Base-by-base conservation (phyloP, 257 asterid genomes). In the Handroanthus guayacan region DNA sequence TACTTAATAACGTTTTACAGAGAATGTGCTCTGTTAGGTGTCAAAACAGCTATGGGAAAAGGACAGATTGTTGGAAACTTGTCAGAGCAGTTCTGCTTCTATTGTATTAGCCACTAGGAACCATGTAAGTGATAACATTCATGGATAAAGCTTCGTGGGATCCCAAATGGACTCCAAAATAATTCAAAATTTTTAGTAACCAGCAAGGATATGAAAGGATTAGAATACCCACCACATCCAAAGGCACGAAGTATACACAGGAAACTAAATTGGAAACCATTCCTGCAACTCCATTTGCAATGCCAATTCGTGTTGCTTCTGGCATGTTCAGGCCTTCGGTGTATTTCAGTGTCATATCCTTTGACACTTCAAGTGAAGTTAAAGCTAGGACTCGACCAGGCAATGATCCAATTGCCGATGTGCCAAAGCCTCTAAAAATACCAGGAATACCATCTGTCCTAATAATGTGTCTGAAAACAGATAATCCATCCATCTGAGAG, bases 301-400 rank as follows among this genome's bases (percentile, higher is more conserved):
- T 9, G 39, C 94, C 99, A 8, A 87, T 74, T 8, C 96, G 88
- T 52, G 97, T 92, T 57, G 98, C 90, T 80, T 92, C 98, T 0
- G 98, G 88, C 87, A 92, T 85, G 81, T 84, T 75, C 20, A 90
- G 75, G 67, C 75, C 84, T 81, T 82, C 78, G 3, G 95, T 89
- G 79, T 88, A 87, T 79, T 86, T 92, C 68, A 90, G 80, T 54
- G 87, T 83, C 86, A 86, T 82, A 75, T 94, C 94, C 85, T 94
- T 94, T 13, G 97, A 77, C 78, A 92, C 69, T 83, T 94, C 98
- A 52, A 94, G 96, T 67, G 98, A 90, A 62, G 98, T 94, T 78
- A 94, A 83, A 73, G 92, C 90, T 62, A 94, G 84, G 78, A 94
- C 97, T 79, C 99, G 88, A 54, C 99, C 99, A 10, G 99, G 99